Evolutionary conservation across 768 basidiomycete genomes (phyloP).

Genomic region (Asterophora lycoperdoides): DNA sequence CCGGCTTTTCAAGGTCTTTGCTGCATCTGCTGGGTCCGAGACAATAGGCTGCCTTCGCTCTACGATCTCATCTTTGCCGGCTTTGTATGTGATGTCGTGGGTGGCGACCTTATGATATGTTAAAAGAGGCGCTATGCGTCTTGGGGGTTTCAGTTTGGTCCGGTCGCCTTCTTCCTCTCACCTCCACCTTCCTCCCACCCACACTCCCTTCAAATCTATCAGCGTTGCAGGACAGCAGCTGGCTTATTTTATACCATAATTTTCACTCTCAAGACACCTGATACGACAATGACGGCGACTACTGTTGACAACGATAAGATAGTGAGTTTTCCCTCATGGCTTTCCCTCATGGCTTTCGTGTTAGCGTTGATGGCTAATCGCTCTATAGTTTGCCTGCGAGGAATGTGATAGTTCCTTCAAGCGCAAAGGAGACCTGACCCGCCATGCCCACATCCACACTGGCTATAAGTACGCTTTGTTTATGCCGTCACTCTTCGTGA

Average conservation of each 20-base stretch:
- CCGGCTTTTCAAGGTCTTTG: constrained; percentile 5
- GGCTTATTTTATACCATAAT: constrained; percentile 11
- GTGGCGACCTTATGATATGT: constrained; percentile 3
- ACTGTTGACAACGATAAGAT: background rate
- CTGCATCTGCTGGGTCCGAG: constrained; percentile 1
- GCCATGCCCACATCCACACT: constrained; percentile 50
- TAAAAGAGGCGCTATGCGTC: constrained; percentile 11
- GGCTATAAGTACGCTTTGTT: constrained; percentile 43
- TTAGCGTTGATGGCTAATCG: background rate
- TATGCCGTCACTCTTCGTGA: background rate
- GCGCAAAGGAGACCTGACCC: constrained; percentile 56
- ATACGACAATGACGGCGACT: constrained; percentile 7
- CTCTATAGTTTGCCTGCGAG: constrained; percentile 34
- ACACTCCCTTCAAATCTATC: constrained; percentile 13
- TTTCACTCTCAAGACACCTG: background rate
- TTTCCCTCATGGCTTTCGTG: background rate
- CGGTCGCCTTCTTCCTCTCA: constrained; percentile 12
- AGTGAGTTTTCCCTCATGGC: constrained; percentile 1
- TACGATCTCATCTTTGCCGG: constrained; percentile 3
- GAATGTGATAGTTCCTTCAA: constrained; percentile 47
- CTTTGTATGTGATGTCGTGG: constrained; percentile 16
- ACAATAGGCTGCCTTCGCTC: constrained; percentile 19
- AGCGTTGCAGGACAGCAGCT: constrained; percentile 28
- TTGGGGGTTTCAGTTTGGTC: constrained; percentile 12
- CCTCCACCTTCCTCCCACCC: constrained; percentile 15